Evolutionary conservation across 192 early-diverging fungal species (phyloP), one percentile per base, ranked within the genome.

Genomic region (Chytriomyces confervae): DNA sequence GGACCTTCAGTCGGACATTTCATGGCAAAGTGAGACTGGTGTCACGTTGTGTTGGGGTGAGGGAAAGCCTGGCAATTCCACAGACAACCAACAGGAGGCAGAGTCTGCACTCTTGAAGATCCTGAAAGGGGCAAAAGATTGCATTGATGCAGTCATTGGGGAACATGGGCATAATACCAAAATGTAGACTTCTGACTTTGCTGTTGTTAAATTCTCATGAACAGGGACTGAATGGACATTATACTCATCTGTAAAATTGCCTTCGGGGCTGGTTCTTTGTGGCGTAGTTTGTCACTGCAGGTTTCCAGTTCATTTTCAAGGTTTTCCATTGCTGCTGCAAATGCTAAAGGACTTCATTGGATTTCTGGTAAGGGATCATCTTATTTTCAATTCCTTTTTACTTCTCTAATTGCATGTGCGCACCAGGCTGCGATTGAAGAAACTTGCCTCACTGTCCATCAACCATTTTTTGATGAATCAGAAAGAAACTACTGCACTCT

Each of bases 231-330:
- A 57, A 57, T 57, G 53, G 53, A 57, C 9, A 57, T 57, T 57
- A 57, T 57, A 57, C n/a, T 57, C 53, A 11, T 57, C 53, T 57
- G 53, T 57, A n/a, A 57, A 57, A n/a, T 57, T 57, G 53, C 53
- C 53, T 11, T 57, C 53, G 9, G 53, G 53, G n/a, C n/a, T 57
- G 10, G n/a, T 57, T 57, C n/a, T 57, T n/a, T n/a, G 53, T 57
- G 53, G 53, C 9, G n/a, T n/a, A 57, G 53, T 57, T 57, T 9
- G 9, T 57, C n/a, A 9, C 9, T n/a, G n/a, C n/a, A 57, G 9
- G n/a, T 57, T 57, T 57, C 53, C 53, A 57, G n/a, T n/a, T 57
- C 53, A 57, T 57, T 57, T 57, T n/a, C 53, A 57, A 11, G 53
- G 53, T 57, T 57, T 57, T n/a, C n/a, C n/a, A n/a, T n/a, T n/a